Percentiles rank a stretch among this genome's conserved stretches.
Conservation (phyloP, 2,329 filamentous ascomycete genomes). For the Arachnopeziza araneosa region DNA sequence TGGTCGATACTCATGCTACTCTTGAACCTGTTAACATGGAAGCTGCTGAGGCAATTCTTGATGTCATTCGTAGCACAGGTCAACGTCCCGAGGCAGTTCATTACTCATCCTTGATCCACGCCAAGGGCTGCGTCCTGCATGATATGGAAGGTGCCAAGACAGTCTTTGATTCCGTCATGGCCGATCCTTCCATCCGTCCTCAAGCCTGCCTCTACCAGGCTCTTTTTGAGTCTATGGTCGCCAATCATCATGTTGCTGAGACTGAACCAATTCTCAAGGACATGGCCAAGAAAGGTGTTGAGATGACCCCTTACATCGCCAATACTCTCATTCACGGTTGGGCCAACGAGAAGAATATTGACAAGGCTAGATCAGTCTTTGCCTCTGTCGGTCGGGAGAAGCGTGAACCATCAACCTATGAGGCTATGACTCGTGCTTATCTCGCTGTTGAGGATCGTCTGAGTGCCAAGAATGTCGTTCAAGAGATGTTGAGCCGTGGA, state of each 20-base stretch:
- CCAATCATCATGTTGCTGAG: slow-evolving; percentile 77
- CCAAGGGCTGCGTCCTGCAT: slow-evolving; percentile 88
- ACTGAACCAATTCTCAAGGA: slow-evolving; percentile 68
- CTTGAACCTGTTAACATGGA: slow-evolving; percentile 86
- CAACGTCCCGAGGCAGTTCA: slow-evolving; percentile 85
- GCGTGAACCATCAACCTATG: slow-evolving; percentile 95
- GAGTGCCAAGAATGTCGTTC: slow-evolving; percentile 70
- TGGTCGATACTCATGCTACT: slow-evolving; percentile 92
- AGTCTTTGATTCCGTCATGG: slow-evolving; percentile 76
- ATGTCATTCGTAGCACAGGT: slow-evolving; percentile 68
- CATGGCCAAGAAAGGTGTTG: slow-evolving; percentile 70
- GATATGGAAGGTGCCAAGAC: slow-evolving; percentile 79
- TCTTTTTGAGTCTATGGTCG: slow-evolving; percentile 94
- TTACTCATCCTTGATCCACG: slow-evolving; percentile 92
- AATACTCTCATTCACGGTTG: slow-evolving; percentile 98
- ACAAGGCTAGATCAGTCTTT: slow-evolving; percentile 74
- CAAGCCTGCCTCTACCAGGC: slow-evolving; percentile 92
- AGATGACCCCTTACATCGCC: slow-evolving; percentile 94
- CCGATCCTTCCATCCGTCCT: slow-evolving; percentile 58
- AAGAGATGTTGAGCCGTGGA: slow-evolving; percentile 84
- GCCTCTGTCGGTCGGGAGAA: slow-evolving; percentile 68
- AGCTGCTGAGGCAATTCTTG: slow-evolving; percentile 78
- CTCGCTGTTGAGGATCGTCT: slow-evolving; percentile 76
- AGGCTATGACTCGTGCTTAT: slow-evolving; percentile 95
- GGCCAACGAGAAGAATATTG: slow-evolving; percentile 77